Conservation (phyloP, 2,329 filamentous ascomycete species). For the Arachnomyces sp. region DNA sequence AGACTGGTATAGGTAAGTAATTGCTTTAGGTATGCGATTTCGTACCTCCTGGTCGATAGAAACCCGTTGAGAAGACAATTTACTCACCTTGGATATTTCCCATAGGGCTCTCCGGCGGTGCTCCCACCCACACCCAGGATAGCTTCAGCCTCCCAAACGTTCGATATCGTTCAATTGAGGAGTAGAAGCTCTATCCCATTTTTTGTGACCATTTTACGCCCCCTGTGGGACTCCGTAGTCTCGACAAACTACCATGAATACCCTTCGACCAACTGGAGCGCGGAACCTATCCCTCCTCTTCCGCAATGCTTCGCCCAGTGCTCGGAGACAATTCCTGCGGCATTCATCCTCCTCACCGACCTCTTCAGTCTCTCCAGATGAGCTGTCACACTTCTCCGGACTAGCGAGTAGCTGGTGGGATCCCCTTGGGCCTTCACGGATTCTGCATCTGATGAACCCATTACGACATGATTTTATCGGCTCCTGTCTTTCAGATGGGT, state of each 20-base stretch:
- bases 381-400: constrained; percentile 88
- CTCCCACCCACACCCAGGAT: too few species aligned
- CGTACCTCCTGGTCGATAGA: too few species aligned
- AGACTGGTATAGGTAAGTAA: too few species aligned
- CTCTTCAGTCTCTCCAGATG: constrained; percentile 74
- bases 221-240: too few species aligned
- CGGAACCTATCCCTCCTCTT: constrained; percentile 9
- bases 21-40: too few species aligned
- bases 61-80: too few species aligned
- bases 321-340: constrained; percentile 5
- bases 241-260: constrained; percentile 2
- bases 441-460: constrained; percentile 97
- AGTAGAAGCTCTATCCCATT: too few species aligned
- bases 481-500: constrained; percentile 55
- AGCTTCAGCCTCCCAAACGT: too few species aligned
- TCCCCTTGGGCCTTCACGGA: constrained; percentile 79
- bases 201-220: too few species aligned
- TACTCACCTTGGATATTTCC: too few species aligned
- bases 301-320: constrained; percentile 6
- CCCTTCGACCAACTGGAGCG: constrained; percentile 1
- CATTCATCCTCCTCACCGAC: constrained; percentile 17
- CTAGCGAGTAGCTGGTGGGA: constrained; percentile 98
- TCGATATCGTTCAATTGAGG: too few species aligned
- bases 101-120: too few species aligned
- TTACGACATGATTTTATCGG: constrained; percentile 87